phyloP scores from a whole-genome alignment of 2,329 filamentous ascomycete genomes.

The Cladosporium halotolerans region DNA sequence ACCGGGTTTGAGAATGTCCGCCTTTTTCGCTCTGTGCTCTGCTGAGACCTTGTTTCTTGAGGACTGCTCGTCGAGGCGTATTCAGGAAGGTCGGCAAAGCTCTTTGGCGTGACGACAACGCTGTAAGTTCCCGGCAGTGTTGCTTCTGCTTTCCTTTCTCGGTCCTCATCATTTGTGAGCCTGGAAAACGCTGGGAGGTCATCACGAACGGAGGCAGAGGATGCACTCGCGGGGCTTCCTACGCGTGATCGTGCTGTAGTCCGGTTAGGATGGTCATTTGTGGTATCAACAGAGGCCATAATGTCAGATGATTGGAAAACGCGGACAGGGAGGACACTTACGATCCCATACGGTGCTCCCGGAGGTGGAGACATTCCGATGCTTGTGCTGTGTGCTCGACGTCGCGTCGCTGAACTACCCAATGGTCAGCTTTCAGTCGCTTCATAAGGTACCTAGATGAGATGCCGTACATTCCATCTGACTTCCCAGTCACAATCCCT shows the following conservation, averaged over 20 bases:
- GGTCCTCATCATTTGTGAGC: constrained; percentile 51
- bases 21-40: neutral
- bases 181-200: constrained; percentile 49
- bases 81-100: constrained; percentile 48
- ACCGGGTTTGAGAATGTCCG: constrained; percentile 7
- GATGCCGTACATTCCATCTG: constrained; percentile 33
- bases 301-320: neutral
- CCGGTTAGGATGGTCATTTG: neutral
- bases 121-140: constrained; percentile 49
- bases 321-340: constrained; percentile 30
- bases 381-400: constrained; percentile 27
- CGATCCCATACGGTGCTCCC: constrained; percentile 52
- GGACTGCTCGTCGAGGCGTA: constrained; percentile 31
- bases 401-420: constrained; percentile 35
- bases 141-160: constrained; percentile 50
- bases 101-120: constrained; percentile 49
- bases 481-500: constrained; percentile 54
- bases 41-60: neutral
- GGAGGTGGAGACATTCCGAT: constrained; percentile 41
- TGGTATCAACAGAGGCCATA: neutral
- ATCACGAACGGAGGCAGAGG: constrained; percentile 27
- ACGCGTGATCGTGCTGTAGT: constrained; percentile 4
- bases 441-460: neutral
- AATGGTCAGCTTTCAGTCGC: constrained; percentile 18
- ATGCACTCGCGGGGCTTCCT: neutral